Evolutionary conservation across 2,329 filamentous ascomycete genomes (phyloP).

Genomic region (Fusarium illudens): DNA sequence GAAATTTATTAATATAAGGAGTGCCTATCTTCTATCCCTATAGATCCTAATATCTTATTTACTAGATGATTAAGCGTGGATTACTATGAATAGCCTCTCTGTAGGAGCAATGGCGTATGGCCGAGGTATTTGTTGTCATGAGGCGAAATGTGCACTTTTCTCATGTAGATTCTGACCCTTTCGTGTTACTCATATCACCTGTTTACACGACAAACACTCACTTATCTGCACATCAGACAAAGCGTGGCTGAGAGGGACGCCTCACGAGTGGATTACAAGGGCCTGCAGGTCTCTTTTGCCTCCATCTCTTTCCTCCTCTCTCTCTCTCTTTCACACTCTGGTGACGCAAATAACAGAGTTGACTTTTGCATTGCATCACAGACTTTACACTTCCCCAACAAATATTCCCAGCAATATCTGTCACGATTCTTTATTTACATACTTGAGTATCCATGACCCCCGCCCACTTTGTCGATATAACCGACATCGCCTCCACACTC

Average conservation of each 20-base stretch:
- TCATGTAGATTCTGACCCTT: not conserved
- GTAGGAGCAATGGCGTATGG: not conserved
- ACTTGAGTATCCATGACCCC: not conserved
- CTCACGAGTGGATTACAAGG: not conserved
- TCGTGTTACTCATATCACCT: not conserved
- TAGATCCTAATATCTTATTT: no score
- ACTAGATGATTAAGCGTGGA: not conserved
- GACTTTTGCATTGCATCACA: slow-evolving; percentile 3
- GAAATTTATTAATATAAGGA: no score
- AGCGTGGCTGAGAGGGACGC: not conserved
- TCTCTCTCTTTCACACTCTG: no score
- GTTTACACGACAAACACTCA: not conserved
- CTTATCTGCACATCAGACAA: not conserved
- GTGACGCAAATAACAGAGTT: not conserved
- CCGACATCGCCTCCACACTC: not conserved
- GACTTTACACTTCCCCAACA: not conserved
- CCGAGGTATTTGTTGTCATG: not conserved
- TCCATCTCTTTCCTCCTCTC: no score
- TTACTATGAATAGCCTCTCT: not conserved
- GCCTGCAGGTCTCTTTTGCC: not conserved
- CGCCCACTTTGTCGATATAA: not conserved
- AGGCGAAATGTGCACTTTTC: not conserved
- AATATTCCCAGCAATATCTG: not conserved
- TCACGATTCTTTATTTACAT: not conserved
- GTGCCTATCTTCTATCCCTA: no score